Percentiles rank a stretch among this genome's conserved stretches.
Conservation (phyloP, 1,284 basidiomycete genomes). For the Ceratobasidium sp. region DNA sequence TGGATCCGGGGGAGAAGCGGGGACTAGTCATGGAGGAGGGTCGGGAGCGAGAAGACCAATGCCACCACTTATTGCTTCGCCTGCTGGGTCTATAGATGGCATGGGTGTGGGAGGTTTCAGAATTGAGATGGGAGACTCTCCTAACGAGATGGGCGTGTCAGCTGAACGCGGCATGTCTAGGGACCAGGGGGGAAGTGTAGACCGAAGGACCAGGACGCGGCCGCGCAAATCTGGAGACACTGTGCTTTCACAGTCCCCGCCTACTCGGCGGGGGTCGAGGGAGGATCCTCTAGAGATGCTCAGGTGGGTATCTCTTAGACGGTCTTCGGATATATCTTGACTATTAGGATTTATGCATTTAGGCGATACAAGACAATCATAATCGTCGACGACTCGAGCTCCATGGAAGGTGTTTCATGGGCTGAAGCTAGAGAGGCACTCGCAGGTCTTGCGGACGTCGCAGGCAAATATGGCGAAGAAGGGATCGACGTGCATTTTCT, state of each 20-base stretch:
- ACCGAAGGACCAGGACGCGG: background rate
- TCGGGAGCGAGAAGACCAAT: background rate
- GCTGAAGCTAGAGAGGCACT: conserved; percentile 60
- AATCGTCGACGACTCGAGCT: conserved; percentile 57
- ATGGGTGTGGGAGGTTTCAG: conserved; percentile 23
- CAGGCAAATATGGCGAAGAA: conserved; percentile 60
- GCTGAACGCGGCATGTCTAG: background rate
- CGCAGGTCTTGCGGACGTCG: conserved; percentile 58
- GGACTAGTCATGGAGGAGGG: no score
- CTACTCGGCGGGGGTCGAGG: conserved; percentile 19
- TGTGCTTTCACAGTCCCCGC: conserved; percentile 7
- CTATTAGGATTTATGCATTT: background rate
- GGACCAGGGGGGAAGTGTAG: no score
- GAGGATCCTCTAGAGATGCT: conserved; percentile 37
- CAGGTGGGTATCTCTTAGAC: conserved; percentile 4
- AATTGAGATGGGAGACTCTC: background rate
- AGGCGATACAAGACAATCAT: conserved; percentile 32
- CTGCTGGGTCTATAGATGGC: background rate
- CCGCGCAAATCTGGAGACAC: background rate
- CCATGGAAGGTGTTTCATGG: conserved; percentile 64
- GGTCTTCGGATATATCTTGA: background rate
- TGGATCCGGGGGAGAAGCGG: no score
- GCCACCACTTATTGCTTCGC: conserved; percentile 11
- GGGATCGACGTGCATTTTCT: conserved; percentile 66
- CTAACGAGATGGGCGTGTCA: no score